phyloP scores from a whole-genome alignment of 768 basidiomycete genomes.

The Grammothele lineata region DNA sequence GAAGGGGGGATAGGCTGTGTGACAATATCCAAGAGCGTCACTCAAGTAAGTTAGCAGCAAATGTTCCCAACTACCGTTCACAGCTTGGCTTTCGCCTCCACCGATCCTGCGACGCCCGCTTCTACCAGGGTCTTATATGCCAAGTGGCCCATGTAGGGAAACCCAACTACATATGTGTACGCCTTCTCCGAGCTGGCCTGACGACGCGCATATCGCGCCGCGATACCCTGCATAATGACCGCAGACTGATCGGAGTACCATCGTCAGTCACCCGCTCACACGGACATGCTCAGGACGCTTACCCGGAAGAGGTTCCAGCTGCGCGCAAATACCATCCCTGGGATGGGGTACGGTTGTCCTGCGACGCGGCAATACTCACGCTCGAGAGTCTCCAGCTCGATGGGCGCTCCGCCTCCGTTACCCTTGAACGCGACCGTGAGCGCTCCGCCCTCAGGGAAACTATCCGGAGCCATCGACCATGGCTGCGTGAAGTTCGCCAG shows the following conservation, averaged over 20 bases:
- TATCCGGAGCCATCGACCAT: constrained; percentile 56
- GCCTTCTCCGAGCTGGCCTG: constrained; percentile 90
- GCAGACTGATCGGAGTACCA: constrained; percentile 53
- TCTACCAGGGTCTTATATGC: constrained; percentile 35
- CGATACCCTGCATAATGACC: constrained; percentile 86
- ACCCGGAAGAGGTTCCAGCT: constrained; percentile 88
- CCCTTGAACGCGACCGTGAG: constrained; percentile 64
- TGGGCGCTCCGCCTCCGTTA: constrained; percentile 45
- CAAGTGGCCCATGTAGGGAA: constrained; percentile 60
- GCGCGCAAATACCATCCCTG: constrained; percentile 72
- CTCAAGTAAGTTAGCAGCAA: no score
- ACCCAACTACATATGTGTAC: constrained; percentile 36
- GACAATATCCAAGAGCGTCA: no score
- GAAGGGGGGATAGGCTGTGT: no score
- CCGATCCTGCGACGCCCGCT: constrained; percentile 7
- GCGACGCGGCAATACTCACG: constrained; percentile 73
- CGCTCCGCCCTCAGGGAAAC: constrained; percentile 22
- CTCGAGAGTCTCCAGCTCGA: constrained; percentile 70
- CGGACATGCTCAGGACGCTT: no score
- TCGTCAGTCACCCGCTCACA: no score
- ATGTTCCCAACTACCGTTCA: no score
- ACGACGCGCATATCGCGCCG: constrained; percentile 77
- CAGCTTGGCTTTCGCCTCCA: constrained; percentile 10
- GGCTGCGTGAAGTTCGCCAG: constrained; percentile 87
- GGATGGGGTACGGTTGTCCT: constrained; percentile 67